phyloP scores from a whole-genome alignment of 768 basidiomycete species.

The Amanita molliuscula region DNA sequence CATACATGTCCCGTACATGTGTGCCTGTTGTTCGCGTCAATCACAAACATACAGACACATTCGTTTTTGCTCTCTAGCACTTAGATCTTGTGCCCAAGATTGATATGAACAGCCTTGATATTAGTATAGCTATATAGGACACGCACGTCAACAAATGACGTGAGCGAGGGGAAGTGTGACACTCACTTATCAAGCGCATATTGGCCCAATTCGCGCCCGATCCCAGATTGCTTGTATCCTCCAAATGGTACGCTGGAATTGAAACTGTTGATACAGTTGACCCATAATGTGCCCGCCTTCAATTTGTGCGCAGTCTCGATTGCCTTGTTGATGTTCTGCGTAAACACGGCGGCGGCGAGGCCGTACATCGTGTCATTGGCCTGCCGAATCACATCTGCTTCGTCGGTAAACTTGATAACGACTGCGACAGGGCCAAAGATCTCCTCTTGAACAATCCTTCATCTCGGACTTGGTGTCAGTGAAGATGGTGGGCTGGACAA shows the following conservation, averaged over 20 bases:
- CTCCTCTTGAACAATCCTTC: constrained; percentile 65
- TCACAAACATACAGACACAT: neutral
- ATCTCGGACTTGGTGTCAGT: constrained; percentile 55
- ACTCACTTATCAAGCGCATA: constrained; percentile 58
- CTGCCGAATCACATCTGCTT: constrained; percentile 16
- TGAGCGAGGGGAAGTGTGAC: neutral
- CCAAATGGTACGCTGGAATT: constrained; percentile 66
- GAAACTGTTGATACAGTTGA: constrained; percentile 42
- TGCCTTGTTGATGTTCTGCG: constrained; percentile 66
- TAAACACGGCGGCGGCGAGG: constrained; percentile 79
- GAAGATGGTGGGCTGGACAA: constrained; percentile 69
- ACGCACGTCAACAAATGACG: constrained; percentile 1
- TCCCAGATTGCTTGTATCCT: constrained; percentile 77
- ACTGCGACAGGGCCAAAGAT: constrained; percentile 79
- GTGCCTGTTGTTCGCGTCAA: neutral
- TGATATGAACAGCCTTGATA: constrained; percentile 63
- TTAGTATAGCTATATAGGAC: constrained; percentile 40
- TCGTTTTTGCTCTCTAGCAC: neutral
- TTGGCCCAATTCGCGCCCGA: constrained; percentile 73
- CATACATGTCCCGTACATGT: too few relatives aligned
- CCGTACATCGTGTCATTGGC: constrained; percentile 75
- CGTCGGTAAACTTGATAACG: constrained; percentile 65
- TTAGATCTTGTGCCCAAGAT: constrained; percentile 28
- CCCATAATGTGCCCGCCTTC: constrained; percentile 76
- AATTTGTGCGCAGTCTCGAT: constrained; percentile 63